These are phyloP conservation scores for Neltuma alba DNA, from an alignment of 306 rosid species.

Conservation along the genomic window DNA sequence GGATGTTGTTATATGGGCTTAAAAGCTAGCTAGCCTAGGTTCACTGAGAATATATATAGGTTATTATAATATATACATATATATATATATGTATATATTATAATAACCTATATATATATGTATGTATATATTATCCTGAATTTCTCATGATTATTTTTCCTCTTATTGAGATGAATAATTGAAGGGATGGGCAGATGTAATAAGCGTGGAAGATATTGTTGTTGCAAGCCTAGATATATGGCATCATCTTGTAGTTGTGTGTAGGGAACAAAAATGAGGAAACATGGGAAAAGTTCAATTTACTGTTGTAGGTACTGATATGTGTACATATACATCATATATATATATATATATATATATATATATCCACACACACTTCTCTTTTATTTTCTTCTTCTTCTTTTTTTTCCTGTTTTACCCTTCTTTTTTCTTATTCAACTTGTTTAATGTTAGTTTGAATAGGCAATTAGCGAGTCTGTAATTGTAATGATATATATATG, in stretches of 20 bases:
- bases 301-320: neutral
- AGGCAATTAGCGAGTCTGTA: too few relatives aligned
- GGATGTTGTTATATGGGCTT: neutral
- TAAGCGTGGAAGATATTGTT: conserved; percentile 4
- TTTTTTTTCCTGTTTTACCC: neutral
- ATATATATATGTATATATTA: too few relatives aligned
- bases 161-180: conserved; percentile 23
- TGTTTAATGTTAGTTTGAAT: neutral
- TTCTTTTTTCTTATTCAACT: neutral
- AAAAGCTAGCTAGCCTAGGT: neutral
- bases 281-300: conserved; percentile 4
- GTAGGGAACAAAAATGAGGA: neutral
- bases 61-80: too few relatives aligned
- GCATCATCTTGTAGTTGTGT: neutral
- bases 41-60: neutral
- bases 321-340: neutral
- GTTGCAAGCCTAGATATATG: neutral
- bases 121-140: neutral
- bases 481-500: neutral
- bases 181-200: conserved; percentile 32
- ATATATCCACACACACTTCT: neutral
- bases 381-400: neutral
- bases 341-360: too few relatives aligned
- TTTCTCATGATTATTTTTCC: conserved; percentile 1
- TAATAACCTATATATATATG: too few relatives aligned